phyloP scores from a whole-genome alignment of 2,329 filamentous ascomycete genomes.

The Grosmannia serpens region DNA sequence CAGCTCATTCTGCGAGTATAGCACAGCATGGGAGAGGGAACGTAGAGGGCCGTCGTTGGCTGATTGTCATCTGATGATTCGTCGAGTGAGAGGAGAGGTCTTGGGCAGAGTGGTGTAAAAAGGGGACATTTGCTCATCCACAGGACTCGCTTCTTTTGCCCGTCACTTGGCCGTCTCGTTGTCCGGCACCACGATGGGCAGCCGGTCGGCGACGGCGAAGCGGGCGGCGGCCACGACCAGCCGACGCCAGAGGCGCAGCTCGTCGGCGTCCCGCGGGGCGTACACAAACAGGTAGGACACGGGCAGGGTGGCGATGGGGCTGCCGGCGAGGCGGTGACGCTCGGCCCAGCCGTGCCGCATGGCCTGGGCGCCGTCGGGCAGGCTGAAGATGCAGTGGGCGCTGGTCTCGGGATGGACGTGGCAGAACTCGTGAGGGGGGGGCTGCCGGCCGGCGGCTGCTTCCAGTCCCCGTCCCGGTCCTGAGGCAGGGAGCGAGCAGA shows the following conservation, averaged over 20 bases:
- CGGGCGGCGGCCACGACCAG: conserved; percentile 12
- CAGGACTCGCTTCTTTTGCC: neutral
- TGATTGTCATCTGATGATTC: neutral
- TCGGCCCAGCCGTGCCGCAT: conserved; percentile 27
- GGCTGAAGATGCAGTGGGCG: conserved; percentile 25
- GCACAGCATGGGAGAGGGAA: neutral
- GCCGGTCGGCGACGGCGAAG: conserved; percentile 1
- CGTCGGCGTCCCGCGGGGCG: conserved; percentile 24
- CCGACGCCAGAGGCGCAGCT: conserved; percentile 21
- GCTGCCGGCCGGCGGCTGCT: neutral
- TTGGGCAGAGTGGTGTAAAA: neutral
- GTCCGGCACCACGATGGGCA: conserved; percentile 1
- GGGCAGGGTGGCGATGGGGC: conserved; percentile 15
- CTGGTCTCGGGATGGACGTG: conserved; percentile 29
- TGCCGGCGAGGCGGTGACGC: conserved; percentile 24
- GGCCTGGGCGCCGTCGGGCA: conserved; percentile 23
- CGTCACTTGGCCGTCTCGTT: too few relatives aligned
- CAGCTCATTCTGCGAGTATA: neutral
- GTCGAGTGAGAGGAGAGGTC: neutral
- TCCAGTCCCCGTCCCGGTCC: neutral
- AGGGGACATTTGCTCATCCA: neutral
- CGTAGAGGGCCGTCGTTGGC: neutral
- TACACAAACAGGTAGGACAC: conserved; percentile 28
- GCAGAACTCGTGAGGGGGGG: conserved; percentile 20
- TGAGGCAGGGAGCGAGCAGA: neutral